Evolutionary conservation across 169 alveolate species (phyloP).

Genomic region (Plasmodium adleri): DNA sequence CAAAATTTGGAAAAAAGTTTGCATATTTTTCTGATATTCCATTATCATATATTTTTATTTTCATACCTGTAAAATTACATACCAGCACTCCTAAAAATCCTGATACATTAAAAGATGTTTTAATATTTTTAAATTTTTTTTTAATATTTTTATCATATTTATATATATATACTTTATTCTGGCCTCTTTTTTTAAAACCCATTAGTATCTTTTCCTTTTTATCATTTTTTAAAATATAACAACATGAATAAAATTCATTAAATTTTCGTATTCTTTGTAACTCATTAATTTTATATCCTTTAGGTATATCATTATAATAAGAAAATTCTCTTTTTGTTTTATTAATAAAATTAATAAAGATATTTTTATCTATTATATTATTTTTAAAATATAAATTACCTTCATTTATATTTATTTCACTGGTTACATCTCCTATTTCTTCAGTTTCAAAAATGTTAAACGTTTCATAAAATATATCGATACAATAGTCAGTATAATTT

Average conservation of each 20-base stretch:
- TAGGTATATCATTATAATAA: conserved; percentile 45
- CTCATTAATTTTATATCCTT: conserved; percentile 65
- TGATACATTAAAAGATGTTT: conserved; percentile 47
- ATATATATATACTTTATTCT: conserved; percentile 73
- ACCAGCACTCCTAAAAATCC: conserved; percentile 69
- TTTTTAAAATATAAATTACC: conserved; percentile 67
- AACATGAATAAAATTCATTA: conserved; percentile 68
- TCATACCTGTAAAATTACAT: conserved; percentile 76
- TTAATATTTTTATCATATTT: conserved; percentile 65
- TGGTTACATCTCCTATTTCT: conserved; percentile 4
- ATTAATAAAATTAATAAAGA: conserved; percentile 25
- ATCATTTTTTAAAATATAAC: conserved; percentile 71
- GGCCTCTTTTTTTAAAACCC: conserved; percentile 75
- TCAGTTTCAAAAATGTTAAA: conserved; percentile 22
- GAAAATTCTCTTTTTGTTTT: conserved; percentile 47
- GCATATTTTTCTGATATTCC: conserved; percentile 64
- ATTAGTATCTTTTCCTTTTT: conserved; percentile 59
- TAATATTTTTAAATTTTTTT: conserved; percentile 28
- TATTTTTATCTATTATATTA: conserved; percentile 64
- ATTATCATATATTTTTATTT: conserved; percentile 75
- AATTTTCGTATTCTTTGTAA: conserved; percentile 60
- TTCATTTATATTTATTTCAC: conserved; percentile 38
- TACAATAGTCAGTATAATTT: conserved; percentile 3
- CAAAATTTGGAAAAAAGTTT: conserved; percentile 67
- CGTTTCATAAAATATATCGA: conserved; percentile 40